phyloP scores from a whole-genome alignment of 2,329 filamentous ascomycete species.

The Monilinia fructicola region DNA sequence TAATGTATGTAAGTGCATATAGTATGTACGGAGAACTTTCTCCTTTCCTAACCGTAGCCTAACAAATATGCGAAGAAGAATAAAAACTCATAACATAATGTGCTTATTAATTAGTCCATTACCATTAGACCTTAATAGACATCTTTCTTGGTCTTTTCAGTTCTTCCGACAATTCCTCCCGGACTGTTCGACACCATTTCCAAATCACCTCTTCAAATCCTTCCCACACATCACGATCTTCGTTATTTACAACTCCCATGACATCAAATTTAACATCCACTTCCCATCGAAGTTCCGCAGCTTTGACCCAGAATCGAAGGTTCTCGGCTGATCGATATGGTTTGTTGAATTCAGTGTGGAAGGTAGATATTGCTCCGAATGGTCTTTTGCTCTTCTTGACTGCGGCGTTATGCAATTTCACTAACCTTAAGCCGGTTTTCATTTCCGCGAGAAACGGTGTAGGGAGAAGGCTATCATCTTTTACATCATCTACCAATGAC shows the following conservation, averaged over 20 bases:
- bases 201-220: slow-evolving; percentile 81
- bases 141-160: slow-evolving; percentile 39
- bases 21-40: not conserved
- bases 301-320: slow-evolving; percentile 93
- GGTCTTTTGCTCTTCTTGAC: slow-evolving; percentile 81
- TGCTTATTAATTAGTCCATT: slow-evolving; percentile 8
- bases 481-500: slow-evolving; percentile 53
- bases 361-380: slow-evolving; percentile 85
- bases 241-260: slow-evolving; percentile 79
- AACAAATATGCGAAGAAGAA: not conserved
- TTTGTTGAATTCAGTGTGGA: slow-evolving; percentile 90
- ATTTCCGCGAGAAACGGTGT: slow-evolving; percentile 73
- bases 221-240: slow-evolving; percentile 66
- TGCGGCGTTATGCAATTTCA: slow-evolving; percentile 85
- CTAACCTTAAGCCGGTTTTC: slow-evolving; percentile 75
- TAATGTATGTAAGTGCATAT: not conserved
- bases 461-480: slow-evolving; percentile 50
- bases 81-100: slow-evolving; percentile 13
- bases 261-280: slow-evolving; percentile 80
- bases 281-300: slow-evolving; percentile 92
- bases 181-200: slow-evolving; percentile 78
- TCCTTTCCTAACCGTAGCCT: not conserved
- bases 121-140: slow-evolving; percentile 24
- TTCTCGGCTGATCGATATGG: slow-evolving; percentile 94
- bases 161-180: slow-evolving; percentile 79